These are phyloP conservation scores for Penicillium flavigenum DNA, from an alignment of 495 filamentous ascomycete genomes.

Conservation along the genomic window DNA sequence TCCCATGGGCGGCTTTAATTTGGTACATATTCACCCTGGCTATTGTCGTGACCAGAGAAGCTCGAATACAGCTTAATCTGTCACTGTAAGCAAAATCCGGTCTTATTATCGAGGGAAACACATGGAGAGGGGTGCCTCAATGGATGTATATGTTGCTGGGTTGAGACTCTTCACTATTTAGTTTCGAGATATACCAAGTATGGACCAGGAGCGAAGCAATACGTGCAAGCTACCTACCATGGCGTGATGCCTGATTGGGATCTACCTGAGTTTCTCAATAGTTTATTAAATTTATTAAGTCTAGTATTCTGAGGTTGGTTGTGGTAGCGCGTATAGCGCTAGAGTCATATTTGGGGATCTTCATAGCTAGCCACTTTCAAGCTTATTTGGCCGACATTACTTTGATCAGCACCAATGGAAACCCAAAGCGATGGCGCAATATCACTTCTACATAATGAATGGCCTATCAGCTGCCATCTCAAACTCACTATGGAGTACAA, in stretches of 20 bases:
- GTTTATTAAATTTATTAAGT: background rate
- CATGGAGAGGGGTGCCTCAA: background rate
- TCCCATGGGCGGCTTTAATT: background rate
- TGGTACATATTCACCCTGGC: background rate
- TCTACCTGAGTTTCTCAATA: background rate
- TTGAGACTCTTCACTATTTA: background rate
- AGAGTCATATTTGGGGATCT: background rate
- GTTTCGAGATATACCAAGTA: background rate
- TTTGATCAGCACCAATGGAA: background rate
- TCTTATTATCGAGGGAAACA: background rate
- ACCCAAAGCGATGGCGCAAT: background rate
- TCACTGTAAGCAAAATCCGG: background rate
- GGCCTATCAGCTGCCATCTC: background rate
- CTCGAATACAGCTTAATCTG: background rate
- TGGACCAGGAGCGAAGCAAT: background rate
- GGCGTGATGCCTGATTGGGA: background rate
- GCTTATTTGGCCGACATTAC: background rate
- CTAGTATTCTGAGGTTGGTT: background rate
- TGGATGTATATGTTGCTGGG: background rate
- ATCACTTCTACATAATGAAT: background rate
- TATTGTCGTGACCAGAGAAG: background rate
- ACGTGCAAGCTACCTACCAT: background rate
- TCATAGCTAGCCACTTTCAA: background rate
- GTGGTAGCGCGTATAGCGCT: background rate
- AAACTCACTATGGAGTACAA: background rate